Evolutionary conservation across 371 early-diverging fungal genomes (phyloP), one percentile per base, ranked within the genome.

Genomic region (Mortierella sp.): DNA sequence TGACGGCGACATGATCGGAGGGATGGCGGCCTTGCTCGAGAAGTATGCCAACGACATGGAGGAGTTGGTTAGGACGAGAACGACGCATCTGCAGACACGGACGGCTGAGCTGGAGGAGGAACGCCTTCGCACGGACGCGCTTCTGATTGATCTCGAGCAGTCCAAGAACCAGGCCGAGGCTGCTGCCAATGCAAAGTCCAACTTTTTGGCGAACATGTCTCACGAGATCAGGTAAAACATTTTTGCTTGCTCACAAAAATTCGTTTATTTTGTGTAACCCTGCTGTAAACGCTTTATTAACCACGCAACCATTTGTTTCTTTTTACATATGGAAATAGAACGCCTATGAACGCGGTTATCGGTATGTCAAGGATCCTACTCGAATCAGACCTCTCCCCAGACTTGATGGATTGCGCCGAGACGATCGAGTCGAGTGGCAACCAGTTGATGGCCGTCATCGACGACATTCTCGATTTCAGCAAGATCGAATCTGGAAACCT

Each of bases 291-390:
- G 12, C 12, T 24, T 58, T 29, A 4, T 27, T 41, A 38, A 68
- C 21, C 24, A 21, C 4, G 32, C 5, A 14, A 14, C 16, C 38
- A 4, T 60, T 44, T 46, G 46, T 77, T 44, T 65, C 32, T 5
- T 32, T 32, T 35, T 7, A 4, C 38, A 18, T 35, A 2, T 35
- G 18, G 2, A 35, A 27, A 48, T 65, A 75, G 91, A 16, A 91
- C 90, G 1, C 89, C 90, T n/a, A 83, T 90, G 87, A 89, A 89
- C 46, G 91, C 89, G 7, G 92, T 93, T 70, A 92, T 92, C 10
- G 93, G 93, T n/a, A 92, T 92, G 92, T 88, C 92, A 16, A 90
- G 90, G 60, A 92, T 93, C 63, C 75, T 93, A 75, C 83, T 93
- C 51, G 93, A 92, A 72, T 92, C 93, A 1, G 91, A 91, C 56